Base-by-base conservation (phyloP, 495 filamentous ascomycete genomes). In the Neurospora sp. region DNA sequence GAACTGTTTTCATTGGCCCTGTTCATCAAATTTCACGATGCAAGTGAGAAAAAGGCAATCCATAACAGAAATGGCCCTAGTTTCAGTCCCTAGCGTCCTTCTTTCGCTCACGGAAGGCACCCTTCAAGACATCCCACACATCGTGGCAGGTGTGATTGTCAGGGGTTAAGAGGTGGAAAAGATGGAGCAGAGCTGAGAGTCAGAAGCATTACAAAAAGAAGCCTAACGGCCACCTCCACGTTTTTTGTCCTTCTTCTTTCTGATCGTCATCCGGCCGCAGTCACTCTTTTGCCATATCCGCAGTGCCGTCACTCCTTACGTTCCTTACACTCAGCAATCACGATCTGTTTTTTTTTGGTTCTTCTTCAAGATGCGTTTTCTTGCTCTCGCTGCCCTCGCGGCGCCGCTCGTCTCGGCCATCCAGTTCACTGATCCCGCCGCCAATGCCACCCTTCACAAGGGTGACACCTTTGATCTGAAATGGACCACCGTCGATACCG, bases 401-500 rank as follows among this genome's bases (percentile, higher is more conserved):
- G 79, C 78, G 44, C 78, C 79, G 39, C 77, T 82, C 1, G 80
- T 77, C 18, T 78, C 80, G 23, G 80, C 80, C 75, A 75, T 82
- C 37, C 59, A 78, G 46, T 81, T 82, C 72, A 69, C 66, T 18
- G 70, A 40, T 14, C 80, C 79, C 18, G 44, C 44, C 16, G 71
- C 75, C 71, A 81, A 82, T 78, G 71, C 78, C 0, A 84, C 83
- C 75, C 72, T 82, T 62, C 70, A 77, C 39, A 83, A 84, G 73
- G 84, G 84, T 27, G 76, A 78, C 39, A 77, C 75, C 38, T 70
- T 79, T 75, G 75, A 71, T 11, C 79, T 86, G 46, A 77, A 77
- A 20, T 86, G 84, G 84, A 74, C 76, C 70, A 82, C 78, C 62
- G 84, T 86, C 73, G 84, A 86, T 77, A 86, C 84, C 18, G 84